Percentiles rank a stretch among this genome's conserved stretches.
Evolutionary conservation across 2,329 filamentous ascomycete species (phyloP).

Genomic region (Periglandula ipomoeae): DNA sequence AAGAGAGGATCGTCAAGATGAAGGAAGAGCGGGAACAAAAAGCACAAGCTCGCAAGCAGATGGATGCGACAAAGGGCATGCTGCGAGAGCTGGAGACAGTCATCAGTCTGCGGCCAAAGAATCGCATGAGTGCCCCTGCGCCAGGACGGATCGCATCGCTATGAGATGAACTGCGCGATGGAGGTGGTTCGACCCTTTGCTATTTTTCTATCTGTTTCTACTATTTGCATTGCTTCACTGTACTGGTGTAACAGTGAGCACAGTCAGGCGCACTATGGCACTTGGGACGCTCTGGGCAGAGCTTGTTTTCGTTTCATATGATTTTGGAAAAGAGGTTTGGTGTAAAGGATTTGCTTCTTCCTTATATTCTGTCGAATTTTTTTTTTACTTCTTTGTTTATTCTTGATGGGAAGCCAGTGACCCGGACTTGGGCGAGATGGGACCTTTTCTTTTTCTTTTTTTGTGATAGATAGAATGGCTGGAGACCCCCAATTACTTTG

Average conservation of each 20-base stretch:
- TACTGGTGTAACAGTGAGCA: not conserved
- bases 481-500: no score
- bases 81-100: constrained; percentile 86
- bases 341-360: not conserved
- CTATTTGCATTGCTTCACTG: constrained; percentile 1
- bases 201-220: not conserved
- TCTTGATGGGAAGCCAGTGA: not conserved
- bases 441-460: not conserved
- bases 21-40: constrained; percentile 75
- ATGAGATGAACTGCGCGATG: constrained; percentile 19
- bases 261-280: not conserved
- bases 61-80: constrained; percentile 81
- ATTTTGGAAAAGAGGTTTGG: not conserved
- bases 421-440: not conserved
- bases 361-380: not conserved
- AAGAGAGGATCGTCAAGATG: constrained; percentile 81
- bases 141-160: constrained; percentile 29
- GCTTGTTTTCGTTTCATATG: not conserved
- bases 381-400: not conserved
- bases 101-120: constrained; percentile 49
- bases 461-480: not conserved
- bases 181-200: not conserved
- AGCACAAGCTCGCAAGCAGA: constrained; percentile 60
- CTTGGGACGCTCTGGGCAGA: not conserved
- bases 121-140: constrained; percentile 26